Conservation (phyloP, 768 basidiomycete species). For the Leccinum boreale region DNA sequence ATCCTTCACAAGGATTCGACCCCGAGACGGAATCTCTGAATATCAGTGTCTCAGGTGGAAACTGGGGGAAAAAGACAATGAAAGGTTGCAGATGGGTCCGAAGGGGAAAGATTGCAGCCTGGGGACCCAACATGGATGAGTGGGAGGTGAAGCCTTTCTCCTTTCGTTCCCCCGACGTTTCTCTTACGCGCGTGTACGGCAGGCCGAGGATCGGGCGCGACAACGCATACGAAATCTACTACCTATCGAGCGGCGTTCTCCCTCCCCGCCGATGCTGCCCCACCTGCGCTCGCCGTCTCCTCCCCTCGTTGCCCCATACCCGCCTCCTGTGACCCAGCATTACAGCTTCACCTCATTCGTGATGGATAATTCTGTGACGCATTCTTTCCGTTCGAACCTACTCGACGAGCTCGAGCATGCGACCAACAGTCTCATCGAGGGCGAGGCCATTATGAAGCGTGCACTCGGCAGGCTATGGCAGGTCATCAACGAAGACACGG, state of each 20-base stretch:
- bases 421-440: constrained; percentile 81
- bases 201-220: constrained; percentile 82
- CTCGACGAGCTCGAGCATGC: constrained; percentile 79
- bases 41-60: constrained; percentile 54
- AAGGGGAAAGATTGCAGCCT: constrained; percentile 75
- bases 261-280: constrained; percentile 69
- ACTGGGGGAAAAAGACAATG: constrained; percentile 80
- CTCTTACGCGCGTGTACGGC: constrained; percentile 10
- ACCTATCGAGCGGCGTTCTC: constrained; percentile 57
- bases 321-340: constrained; percentile 63
- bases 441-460: constrained; percentile 67
- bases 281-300: constrained; percentile 80
- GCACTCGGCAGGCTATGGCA: constrained; percentile 82
- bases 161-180: not conserved
- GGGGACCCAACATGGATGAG: constrained; percentile 83
- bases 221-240: constrained; percentile 72
- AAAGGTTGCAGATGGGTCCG: constrained; percentile 81
- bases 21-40: constrained; percentile 59
- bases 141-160: constrained; percentile 60
- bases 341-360: constrained; percentile 81
- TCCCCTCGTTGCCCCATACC: constrained; percentile 74
- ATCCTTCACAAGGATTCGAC: constrained; percentile 72
- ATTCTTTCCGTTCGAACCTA: constrained; percentile 76
- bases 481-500: constrained; percentile 70
- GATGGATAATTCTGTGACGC: constrained; percentile 79